Conservation (phyloP, 768 basidiomycete genomes). For the Mycena epipterygia region DNA sequence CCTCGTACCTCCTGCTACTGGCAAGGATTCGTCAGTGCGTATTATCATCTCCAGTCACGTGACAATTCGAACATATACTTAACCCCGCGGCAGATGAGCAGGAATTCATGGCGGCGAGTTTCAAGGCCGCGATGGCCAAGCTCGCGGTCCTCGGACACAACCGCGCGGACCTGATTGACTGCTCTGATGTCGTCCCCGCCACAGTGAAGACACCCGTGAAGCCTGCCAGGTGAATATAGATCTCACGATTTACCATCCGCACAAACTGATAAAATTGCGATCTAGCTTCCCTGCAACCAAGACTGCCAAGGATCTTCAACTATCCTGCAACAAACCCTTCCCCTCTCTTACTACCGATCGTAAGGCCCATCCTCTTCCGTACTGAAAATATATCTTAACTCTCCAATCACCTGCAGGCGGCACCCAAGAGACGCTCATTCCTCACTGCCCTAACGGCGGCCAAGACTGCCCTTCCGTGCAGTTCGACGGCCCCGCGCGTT, state of each 20-base stretch:
- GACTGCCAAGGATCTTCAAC: constrained; percentile 1
- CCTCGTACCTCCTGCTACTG: constrained; percentile 40
- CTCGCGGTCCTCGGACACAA: constrained; percentile 10
- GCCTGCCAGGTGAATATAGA: background rate
- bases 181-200: constrained; percentile 9
- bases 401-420: background rate
- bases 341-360: constrained; percentile 4
- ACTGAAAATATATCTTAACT: background rate
- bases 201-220: background rate
- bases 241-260: background rate
- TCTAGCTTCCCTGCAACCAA: constrained; percentile 16
- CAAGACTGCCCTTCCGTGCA: constrained; percentile 1
- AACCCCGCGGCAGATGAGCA: constrained; percentile 10
- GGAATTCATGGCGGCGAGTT: constrained; percentile 10
- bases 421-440: background rate
- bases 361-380: background rate
- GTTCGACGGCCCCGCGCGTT: background rate
- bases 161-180: background rate
- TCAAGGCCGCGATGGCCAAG: constrained; percentile 14
- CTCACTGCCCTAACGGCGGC: constrained; percentile 1
- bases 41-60: background rate
- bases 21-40: constrained; percentile 33
- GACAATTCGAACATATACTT: too few species aligned
- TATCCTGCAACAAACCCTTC: background rate
- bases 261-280: background rate